phyloP scores from a whole-genome alignment of 805 yeast species.

The Saturnispora dispora region DNA sequence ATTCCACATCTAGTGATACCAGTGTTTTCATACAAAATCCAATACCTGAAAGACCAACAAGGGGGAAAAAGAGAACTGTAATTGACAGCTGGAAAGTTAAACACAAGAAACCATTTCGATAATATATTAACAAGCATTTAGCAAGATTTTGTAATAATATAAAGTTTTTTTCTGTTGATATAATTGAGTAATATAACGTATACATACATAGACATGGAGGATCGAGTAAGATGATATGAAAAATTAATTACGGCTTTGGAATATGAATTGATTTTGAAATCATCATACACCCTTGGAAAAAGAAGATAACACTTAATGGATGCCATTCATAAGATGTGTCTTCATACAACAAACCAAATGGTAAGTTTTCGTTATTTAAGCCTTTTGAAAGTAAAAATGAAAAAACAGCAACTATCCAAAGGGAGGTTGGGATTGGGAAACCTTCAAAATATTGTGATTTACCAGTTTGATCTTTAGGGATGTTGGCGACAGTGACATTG shows the following conservation, averaged over 20 bases:
- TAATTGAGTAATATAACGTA: neutral
- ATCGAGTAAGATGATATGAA: neutral
- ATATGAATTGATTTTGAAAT: constrained; percentile 84
- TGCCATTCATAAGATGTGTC: constrained; percentile 66
- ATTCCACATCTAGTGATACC: constrained; percentile 6
- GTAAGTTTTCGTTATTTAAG: constrained; percentile 37
- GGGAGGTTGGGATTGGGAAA: constrained; percentile 86
- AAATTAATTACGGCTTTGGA: constrained; percentile 55
- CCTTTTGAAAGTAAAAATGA: constrained; percentile 49
- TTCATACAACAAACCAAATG: constrained; percentile 53
- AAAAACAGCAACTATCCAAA: constrained; percentile 66
- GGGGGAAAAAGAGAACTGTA: neutral
- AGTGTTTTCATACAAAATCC: neutral
- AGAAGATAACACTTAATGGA: constrained; percentile 53
- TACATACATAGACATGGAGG: neutral
- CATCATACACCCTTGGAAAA: constrained; percentile 81
- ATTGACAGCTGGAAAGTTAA: constrained; percentile 18
- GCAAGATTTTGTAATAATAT: neutral
- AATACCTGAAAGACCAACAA: neutral
- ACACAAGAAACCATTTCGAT: constrained; percentile 22
- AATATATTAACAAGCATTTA: neutral
- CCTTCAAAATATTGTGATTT: constrained; percentile 93
- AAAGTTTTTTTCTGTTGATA: neutral
- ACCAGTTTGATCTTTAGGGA: constrained; percentile 84
- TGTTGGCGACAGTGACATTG: constrained; percentile 85